A percentile compares a stretch with the other conserved stretches of the same genome.
Conservation (phyloP, 1,284 basidiomycete genomes). For the Trichosporon faecale region DNA sequence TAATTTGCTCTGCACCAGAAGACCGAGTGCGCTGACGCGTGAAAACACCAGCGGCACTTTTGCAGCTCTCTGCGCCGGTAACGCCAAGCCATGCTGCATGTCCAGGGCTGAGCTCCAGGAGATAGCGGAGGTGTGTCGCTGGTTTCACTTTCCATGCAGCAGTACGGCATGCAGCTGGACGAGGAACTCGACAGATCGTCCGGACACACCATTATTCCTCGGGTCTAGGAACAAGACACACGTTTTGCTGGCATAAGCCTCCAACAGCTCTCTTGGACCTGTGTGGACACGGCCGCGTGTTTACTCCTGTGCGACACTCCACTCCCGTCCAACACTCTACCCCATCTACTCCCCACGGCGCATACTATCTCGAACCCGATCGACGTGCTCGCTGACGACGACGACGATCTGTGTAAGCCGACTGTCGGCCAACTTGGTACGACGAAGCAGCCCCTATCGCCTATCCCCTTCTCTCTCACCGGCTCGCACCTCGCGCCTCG, state of each 20-base stretch:
- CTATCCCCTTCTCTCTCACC: not conserved
- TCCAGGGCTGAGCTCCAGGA: not conserved
- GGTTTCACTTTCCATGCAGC: not conserved
- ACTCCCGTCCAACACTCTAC: not conserved
- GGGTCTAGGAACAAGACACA: not conserved
- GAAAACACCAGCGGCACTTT: not conserved
- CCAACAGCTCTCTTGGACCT: not conserved
- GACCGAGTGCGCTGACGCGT: not conserved
- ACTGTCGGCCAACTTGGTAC: not conserved
- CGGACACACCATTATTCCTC: not conserved
- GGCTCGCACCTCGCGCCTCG: constrained; percentile 5
- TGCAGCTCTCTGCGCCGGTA: not conserved
- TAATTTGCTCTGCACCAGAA: not conserved
- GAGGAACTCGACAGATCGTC: not conserved
- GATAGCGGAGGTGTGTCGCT: not conserved
- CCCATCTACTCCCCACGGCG: not conserved
- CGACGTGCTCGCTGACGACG: too few species aligned
- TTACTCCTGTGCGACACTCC: not conserved
- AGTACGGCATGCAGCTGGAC: not conserved
- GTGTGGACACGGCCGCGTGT: not conserved
- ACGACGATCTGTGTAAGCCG: not conserved
- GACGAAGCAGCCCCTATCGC: not conserved
- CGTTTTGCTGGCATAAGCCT: not conserved
- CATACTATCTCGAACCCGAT: not conserved
- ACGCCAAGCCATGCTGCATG: not conserved